A percentile compares a stretch with the other conserved stretches of the same genome.
These are phyloP conservation scores for Ambrosiella cleistominuta DNA, from an alignment of 2,329 filamentous ascomycete species.

Conservation along the genomic window DNA sequence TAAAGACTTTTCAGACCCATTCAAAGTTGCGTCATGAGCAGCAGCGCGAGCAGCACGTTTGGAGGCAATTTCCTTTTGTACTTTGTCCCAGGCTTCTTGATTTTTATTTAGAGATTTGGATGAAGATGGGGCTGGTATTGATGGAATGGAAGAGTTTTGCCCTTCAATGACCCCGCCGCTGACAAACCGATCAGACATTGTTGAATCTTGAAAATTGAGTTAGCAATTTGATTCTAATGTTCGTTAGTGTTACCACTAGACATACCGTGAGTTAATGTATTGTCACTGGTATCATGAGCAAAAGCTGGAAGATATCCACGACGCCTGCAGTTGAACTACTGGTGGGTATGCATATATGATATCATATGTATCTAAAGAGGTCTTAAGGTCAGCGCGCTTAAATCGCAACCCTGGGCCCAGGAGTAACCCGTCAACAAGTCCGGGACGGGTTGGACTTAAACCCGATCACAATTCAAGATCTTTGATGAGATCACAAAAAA, in stretches of 20 bases:
- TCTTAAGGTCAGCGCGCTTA: no score
- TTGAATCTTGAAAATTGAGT: no score
- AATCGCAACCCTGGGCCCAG: no score
- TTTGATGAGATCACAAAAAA: no score
- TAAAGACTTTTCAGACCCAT: conserved; percentile 37
- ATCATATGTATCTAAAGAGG: not conserved
- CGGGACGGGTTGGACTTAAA: no score
- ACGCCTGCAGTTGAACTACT: not conserved
- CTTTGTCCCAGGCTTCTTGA: conserved; percentile 41
- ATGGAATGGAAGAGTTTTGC: conserved; percentile 13
- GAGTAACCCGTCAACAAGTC: no score
- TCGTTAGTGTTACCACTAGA: no score
- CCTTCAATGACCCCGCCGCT: conserved; percentile 34
- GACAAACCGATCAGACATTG: conserved; percentile 38
- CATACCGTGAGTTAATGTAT: no score
- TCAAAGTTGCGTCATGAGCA: conserved; percentile 22
- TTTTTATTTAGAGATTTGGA: conserved; percentile 15
- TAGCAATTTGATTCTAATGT: no score
- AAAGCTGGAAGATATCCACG: no score
- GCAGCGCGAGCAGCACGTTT: conserved; percentile 38
- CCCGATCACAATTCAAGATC: no score
- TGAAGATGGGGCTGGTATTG: conserved; percentile 6
- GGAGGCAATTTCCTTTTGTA: conserved; percentile 46
- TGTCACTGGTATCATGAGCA: no score
- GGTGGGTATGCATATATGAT: not conserved